Evolutionary conservation across 495 filamentous ascomycete species (phyloP), one percentile per base, ranked within the genome.

Genomic region (Lasiosphaeria ovina): DNA sequence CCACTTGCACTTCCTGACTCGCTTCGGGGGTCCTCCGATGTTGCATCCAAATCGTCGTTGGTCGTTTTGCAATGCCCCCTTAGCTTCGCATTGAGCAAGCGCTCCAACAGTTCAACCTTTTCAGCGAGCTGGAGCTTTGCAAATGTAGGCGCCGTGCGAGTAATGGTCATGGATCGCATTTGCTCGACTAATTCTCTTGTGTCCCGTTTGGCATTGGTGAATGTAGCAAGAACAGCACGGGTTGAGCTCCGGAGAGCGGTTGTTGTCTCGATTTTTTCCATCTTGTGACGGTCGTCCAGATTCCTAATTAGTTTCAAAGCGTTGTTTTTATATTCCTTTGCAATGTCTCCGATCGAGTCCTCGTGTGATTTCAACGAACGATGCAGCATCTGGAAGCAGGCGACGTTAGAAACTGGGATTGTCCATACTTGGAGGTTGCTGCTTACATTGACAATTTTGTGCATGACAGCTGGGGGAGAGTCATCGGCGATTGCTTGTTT

Each of bases 321-420:
- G 40, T 66, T 64, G 17, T 59, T 42, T 10, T 48, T 16, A 31
- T 69, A 70, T 4, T 70, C 63, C 11, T 44, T 52, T n/a, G 40
- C 59, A 6, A 70, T 66, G 35, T 64, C 66, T 2, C 38, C 40
- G 4, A 65, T 54, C 3, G 48, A 61, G 12, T 42, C 38, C 12
- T 42, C 38, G 7, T 3, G 7, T 42, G 38, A 12, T 42, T 42
- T 42, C 8, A 42, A 12, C 7, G 38, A 42, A 42, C 38, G 38
- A 12, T 42, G 38, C 3, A 42, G 38, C 38, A 42, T 3, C 38
- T 42, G 3, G 38, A 12, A 2, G 3, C 7, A 42, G 12, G 38
- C 38, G 12, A 42, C 3, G 38, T 12, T 42, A 42, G 38, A 24
- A 2, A 24, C 24, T 24, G 24, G 24, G 2, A 24, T 24, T 24